These are phyloP conservation scores for Penicillium sp. DNA, from an alignment of 2,329 filamentous ascomycete genomes.

Conservation along the genomic window DNA sequence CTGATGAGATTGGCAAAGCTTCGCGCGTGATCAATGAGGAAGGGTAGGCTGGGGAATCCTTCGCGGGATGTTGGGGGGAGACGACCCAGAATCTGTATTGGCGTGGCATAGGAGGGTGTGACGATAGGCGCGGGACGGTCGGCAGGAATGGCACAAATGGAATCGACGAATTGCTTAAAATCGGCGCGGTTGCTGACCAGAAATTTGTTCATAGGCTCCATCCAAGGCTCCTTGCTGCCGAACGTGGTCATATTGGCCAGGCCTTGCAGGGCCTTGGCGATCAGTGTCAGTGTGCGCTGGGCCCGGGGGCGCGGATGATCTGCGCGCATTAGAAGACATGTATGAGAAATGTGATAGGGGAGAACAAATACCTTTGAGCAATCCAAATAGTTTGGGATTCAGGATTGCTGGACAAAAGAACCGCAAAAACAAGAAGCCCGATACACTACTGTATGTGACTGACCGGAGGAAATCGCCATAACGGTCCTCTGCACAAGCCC, in stretches of 20 bases:
- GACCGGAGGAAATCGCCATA: conserved; percentile 87
- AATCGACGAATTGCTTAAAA: conserved; percentile 80
- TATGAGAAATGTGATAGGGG: too few relatives aligned
- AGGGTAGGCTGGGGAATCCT: conserved; percentile 85
- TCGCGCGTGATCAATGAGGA: conserved; percentile 79
- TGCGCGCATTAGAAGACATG: too few relatives aligned
- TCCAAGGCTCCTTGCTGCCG: conserved; percentile 93
- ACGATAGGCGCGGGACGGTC: conserved; percentile 57
- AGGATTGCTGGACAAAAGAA: conserved; percentile 96
- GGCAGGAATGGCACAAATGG: conserved; percentile 71
- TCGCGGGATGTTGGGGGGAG: conserved; percentile 73
- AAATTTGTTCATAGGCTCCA: conserved; percentile 96
- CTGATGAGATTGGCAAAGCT: conserved; percentile 77
- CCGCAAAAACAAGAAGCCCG: conserved; percentile 83
- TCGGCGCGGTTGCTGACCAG: conserved; percentile 64
- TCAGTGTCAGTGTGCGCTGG: conserved; percentile 79
- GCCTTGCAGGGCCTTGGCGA: conserved; percentile 84
- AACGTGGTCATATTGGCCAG: conserved; percentile 85
- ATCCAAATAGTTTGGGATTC: conserved; percentile 84
- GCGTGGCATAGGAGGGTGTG: conserved; percentile 82
- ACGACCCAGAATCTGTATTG: conserved; percentile 77
- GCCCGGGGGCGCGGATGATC: conserved; percentile 77
- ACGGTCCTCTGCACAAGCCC: conserved; percentile 83
- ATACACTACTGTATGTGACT: conserved; percentile 86
- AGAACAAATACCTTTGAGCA: conserved; percentile 68